Percentiles rank a stretch among this genome's conserved stretches.
Evolutionary conservation across 495 filamentous ascomycete species (phyloP).

Genomic region (Bacidia rubella): DNA sequence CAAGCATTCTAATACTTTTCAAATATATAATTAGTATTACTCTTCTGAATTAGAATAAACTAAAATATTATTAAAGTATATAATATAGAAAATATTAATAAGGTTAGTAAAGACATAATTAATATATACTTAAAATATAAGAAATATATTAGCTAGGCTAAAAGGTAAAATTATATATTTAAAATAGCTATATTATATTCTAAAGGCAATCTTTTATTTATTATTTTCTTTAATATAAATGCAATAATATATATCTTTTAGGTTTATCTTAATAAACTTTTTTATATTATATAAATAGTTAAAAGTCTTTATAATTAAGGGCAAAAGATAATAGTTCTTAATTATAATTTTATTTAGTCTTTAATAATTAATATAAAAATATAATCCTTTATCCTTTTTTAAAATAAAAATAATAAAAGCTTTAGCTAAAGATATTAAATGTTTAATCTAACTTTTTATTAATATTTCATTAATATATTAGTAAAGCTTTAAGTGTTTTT

Average conservation of each 20-base stretch:
- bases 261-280: no score
- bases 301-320: no score
- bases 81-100: not conserved
- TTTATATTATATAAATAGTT: no score
- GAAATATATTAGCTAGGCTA: not conserved
- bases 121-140: not conserved
- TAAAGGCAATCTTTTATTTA: no score
- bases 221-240: no score
- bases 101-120: not conserved
- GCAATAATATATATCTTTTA: no score
- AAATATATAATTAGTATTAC: slow-evolving; percentile 11
- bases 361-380: no score
- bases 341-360: no score
- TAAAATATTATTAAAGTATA: not conserved
- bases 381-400: no score
- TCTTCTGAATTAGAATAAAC: not conserved
- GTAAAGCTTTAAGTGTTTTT: no score
- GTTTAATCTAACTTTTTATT: not conserved
- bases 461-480: not conserved
- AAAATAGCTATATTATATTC: slow-evolving; percentile 17
- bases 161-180: slow-evolving; percentile 1
- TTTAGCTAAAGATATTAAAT: slow-evolving; percentile 1
- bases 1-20: not conserved
- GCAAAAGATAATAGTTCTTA: no score
- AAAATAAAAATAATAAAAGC: no score